Percentiles rank a stretch among this genome's conserved stretches.
These are phyloP conservation scores for Fusarium sp. DNA, from an alignment of 2,329 filamentous ascomycete genomes.

Conservation along the genomic window DNA sequence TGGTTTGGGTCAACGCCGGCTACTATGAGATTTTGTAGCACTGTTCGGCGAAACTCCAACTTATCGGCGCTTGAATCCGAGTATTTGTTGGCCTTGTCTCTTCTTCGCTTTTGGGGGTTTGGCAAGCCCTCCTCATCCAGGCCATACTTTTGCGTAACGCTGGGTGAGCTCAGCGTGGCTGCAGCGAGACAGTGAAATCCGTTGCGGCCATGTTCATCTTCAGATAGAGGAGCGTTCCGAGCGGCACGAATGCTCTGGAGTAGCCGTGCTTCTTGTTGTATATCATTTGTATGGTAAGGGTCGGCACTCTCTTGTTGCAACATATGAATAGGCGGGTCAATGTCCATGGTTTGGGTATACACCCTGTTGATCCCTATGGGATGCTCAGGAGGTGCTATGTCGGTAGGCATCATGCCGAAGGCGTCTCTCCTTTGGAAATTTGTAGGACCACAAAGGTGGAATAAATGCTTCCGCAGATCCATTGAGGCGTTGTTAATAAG, in stretches of 20 bases:
- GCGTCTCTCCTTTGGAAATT: constrained; percentile 59
- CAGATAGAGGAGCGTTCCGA: constrained; percentile 30
- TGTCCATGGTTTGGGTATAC: constrained; percentile 31
- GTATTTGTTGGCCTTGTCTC: constrained; percentile 23
- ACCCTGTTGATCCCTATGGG: constrained; percentile 6
- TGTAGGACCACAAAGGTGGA: constrained; percentile 47
- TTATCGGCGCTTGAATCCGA: constrained; percentile 51
- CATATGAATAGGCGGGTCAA: constrained; percentile 39
- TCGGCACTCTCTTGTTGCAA: constrained; percentile 2
- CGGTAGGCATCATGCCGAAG: constrained; percentile 53
- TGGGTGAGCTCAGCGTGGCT: constrained; percentile 58
- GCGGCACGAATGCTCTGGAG: constrained; percentile 34
- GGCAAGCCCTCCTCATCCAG: constrained; percentile 33
- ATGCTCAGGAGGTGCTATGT: constrained; percentile 5
- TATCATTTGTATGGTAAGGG: constrained; percentile 4
- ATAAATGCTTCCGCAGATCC: constrained; percentile 45
- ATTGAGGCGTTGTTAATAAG: constrained; percentile 47
- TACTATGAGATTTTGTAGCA: constrained; percentile 49
- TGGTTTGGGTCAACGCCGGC: constrained; percentile 62
- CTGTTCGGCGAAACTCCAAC: constrained; percentile 45
- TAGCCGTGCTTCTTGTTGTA: constrained; percentile 38
- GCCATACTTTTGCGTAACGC: constrained; percentile 50
- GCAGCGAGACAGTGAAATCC: constrained; percentile 69
- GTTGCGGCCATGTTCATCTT: constrained; percentile 61
- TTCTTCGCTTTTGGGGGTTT: constrained; percentile 7